Conservation (phyloP, 768 basidiomycete species). For the Pleurotus djamor region DNA sequence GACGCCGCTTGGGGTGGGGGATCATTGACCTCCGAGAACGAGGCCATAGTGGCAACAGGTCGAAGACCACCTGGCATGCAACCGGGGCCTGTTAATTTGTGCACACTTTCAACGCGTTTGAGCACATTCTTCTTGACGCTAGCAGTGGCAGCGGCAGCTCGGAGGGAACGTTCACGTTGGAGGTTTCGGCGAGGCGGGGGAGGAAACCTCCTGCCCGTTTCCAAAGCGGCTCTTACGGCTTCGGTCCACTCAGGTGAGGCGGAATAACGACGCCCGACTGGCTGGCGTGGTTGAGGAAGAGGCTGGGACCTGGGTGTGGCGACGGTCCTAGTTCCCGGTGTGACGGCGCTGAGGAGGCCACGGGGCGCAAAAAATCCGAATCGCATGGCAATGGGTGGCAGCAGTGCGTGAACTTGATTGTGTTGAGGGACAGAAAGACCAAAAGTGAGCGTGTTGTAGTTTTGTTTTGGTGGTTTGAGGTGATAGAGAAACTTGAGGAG, state of each 20-base stretch:
- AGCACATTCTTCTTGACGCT: not conserved
- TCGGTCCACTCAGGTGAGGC: not conserved
- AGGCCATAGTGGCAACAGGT: not conserved
- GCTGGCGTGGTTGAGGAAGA: too few relatives aligned
- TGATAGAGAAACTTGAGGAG: not conserved
- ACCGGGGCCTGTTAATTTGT: not conserved
- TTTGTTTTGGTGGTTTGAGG: not conserved
- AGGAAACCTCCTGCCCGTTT: not conserved
- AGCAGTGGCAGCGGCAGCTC: not conserved
- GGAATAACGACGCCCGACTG: too few relatives aligned
- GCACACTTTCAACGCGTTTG: not conserved
- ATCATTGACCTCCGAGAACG: too few relatives aligned
- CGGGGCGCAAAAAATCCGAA: too few relatives aligned
- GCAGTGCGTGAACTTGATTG: too few relatives aligned
- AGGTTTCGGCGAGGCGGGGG: not conserved
- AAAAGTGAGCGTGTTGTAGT: not conserved
- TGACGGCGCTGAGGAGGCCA: too few relatives aligned
- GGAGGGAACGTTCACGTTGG: not conserved
- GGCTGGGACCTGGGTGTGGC: too few relatives aligned
- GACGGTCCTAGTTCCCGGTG: too few relatives aligned
- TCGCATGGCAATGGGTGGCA: too few relatives aligned
- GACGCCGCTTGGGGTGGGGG: too few relatives aligned
- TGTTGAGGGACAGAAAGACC: too few relatives aligned
- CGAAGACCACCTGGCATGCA: conserved; percentile 1
- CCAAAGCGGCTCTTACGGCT: not conserved